Evolutionary conservation across 306 rosid genomes (phyloP), one percentile per base, ranked within the genome.

Genomic region (Dryas drummondii): DNA sequence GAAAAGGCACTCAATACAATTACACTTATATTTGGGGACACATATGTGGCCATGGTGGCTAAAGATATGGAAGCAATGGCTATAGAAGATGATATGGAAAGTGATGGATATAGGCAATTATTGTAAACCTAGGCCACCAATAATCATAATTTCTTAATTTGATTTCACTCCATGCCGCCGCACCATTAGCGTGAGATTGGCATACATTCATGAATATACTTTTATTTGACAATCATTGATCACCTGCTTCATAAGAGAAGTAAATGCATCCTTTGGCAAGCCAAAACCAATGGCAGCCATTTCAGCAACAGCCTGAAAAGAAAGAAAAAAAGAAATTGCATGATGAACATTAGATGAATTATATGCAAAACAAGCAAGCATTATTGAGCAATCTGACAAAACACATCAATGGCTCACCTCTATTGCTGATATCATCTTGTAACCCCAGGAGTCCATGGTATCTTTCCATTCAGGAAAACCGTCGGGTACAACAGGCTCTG

Each of bases 211-310:
- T 27, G 45, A 12, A 27, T 37, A 15, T 8, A 76, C 52, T 60
- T 53, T 40, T 6, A 16, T 22, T 10, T 52, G 76, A 17, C 17
- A 56, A 54, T 62, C 37, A 66, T 26, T 66, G 32, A 16, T 66
- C 51, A 93, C 98, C 96, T 85, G 91, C 91, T 90, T 87, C 97
- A 91, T 94, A 46, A 91, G 88, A 54, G 92, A 90, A 64, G 97
- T 91, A 85, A 94, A 94, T 70, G 98, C 96, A 85, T 92, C 88
- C 84, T 86, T 94, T 19, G 89, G 89, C 86, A 91, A 87, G 72
- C 93, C 97, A 84, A 93, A 93, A 22, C 97, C 97, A 83, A 93
- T 90, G 81, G 97, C 96, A 66, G 96, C 98, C 98, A 94, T 91
- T 84, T 91, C 96, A 68, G 98, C 91, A 71, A 94, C 98, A 63